These are phyloP conservation scores for Pleurotus salmoneostramineus DNA, from an alignment of 768 basidiomycete species.

Conservation along the genomic window DNA sequence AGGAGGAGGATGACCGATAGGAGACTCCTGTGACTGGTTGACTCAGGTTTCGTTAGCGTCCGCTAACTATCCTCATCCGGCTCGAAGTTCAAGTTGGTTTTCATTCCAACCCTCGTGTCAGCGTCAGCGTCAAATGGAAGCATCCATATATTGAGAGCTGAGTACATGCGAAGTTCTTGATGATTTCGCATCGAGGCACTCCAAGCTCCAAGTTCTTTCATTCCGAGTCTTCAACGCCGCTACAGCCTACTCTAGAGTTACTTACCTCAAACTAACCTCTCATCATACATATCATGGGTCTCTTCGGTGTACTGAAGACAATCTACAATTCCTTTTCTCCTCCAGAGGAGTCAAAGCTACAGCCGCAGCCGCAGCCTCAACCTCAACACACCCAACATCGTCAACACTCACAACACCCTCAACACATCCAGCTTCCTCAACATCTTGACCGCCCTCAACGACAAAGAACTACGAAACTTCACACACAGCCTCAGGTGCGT, in stretches of 20 bases:
- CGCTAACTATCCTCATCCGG: slow-evolving; percentile 68
- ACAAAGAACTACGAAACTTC: not conserved
- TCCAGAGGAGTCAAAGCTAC: not conserved
- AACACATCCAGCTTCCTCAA: too few species aligned
- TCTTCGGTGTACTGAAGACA: not conserved
- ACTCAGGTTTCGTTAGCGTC: slow-evolving; percentile 77
- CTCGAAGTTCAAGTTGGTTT: not conserved
- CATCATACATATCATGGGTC: not conserved
- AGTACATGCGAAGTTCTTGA: too few species aligned
- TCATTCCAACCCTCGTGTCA: too few species aligned
- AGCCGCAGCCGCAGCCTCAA: not conserved
- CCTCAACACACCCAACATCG: too few species aligned
- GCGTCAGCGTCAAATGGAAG: too few species aligned
- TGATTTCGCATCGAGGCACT: too few species aligned
- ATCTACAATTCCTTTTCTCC: not conserved
- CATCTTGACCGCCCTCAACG: not conserved
- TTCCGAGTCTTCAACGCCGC: too few species aligned
- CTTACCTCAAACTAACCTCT: not conserved
- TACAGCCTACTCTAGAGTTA: too few species aligned
- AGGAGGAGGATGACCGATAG: slow-evolving; percentile 72
- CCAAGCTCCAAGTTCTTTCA: too few species aligned
- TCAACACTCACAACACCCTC: not conserved
- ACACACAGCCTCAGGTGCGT: not conserved
- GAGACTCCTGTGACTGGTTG: slow-evolving; percentile 70
- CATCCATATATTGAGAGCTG: too few species aligned